Conservation (phyloP, 495 filamentous ascomycete species). For the Trichodelitschia bisporula region DNA sequence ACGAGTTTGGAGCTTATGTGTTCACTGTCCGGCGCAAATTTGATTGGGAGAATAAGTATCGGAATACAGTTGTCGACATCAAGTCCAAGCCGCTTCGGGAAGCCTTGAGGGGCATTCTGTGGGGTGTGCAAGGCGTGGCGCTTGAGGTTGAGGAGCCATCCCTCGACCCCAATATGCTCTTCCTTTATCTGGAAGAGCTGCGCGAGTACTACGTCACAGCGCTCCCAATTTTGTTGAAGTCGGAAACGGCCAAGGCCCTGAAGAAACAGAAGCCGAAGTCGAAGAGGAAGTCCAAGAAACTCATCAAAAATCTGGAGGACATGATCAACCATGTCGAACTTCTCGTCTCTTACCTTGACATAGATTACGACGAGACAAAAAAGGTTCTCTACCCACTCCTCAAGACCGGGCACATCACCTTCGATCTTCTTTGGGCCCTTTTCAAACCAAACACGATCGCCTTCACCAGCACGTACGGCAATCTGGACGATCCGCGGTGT, state of each 20-base stretch:
- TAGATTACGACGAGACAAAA: constrained; percentile 56
- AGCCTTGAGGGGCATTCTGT: constrained; percentile 48
- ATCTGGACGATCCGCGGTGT: constrained; percentile 58
- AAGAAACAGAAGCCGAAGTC: constrained; percentile 41
- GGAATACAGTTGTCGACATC: constrained; percentile 57
- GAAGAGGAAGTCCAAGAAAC: constrained; percentile 38
- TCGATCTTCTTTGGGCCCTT: constrained; percentile 72
- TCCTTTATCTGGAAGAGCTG: constrained; percentile 65
- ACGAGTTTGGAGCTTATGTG: constrained; percentile 62
- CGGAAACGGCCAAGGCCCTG: constrained; percentile 16
- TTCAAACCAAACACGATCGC: constrained; percentile 79
- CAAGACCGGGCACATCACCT: constrained; percentile 68
- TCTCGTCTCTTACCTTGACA: constrained; percentile 56
- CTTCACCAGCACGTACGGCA: constrained; percentile 60
- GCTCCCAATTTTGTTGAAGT: too few relatives aligned
- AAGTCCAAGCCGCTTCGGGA: constrained; percentile 62
- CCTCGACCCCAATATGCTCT: constrained; percentile 64
- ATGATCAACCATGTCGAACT: constrained; percentile 46
- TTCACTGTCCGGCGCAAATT: constrained; percentile 75
- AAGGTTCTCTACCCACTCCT: constrained; percentile 66
- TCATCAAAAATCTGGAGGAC: constrained; percentile 26
- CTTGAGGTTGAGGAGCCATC: constrained; percentile 58
- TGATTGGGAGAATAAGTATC: constrained; percentile 71
- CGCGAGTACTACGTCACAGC: constrained; percentile 25
- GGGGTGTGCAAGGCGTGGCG: constrained; percentile 58